Base-by-base conservation (phyloP, 139 green algal genomes). In the Tetraselmis striata region DNA sequence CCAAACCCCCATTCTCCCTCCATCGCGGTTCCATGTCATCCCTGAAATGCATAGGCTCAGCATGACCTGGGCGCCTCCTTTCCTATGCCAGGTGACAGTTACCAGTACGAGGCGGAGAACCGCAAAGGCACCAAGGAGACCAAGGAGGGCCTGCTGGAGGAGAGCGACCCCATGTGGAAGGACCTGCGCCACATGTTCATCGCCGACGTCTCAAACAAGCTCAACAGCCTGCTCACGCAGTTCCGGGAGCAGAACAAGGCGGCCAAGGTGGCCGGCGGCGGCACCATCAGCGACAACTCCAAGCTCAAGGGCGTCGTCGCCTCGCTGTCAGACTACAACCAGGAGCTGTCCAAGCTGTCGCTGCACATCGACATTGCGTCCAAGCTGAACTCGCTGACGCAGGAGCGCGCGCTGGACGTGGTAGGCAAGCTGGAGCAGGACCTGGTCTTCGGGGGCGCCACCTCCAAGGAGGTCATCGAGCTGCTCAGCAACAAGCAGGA, bases 391-490 rank as follows among this genome's bases (percentile, higher is more conserved):
- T 27, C 18, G 18, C 29, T 28, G 30, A 90, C 94, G 27, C 92
- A 95, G 1, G 83, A 83, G 30, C 83, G 90, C 11, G 75, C 81
- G n/a, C 88, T 99, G 77, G 91, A 88, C 0, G 90, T 94, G 0
- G 75, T 98, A 31, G 96, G 96, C 1, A 93, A 93, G 83, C 82
- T 98, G 86, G 96, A 99, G 85, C 96, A 99, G 90, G 95, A 98
- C 85, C 75, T 99, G 45, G 93, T 99, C 77, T 97, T 96, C 84
- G 97, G 96, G 0, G 95, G 99, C 18, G 95, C 94, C 74, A 95
- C 84, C 75, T 90, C 78, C 84, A 97, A 98, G 87, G 96, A 99
- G 59, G 85, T 99, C 74, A 91, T 98, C 74, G 84, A 86, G 23
- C 93, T 93, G 80, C 87, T 97, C 5, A 83, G 81, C 2, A 75